These are phyloP conservation scores for Pseudocohnilembus persalinus DNA, from an alignment of 169 alveolate genomes.

Conservation along the genomic window DNA sequence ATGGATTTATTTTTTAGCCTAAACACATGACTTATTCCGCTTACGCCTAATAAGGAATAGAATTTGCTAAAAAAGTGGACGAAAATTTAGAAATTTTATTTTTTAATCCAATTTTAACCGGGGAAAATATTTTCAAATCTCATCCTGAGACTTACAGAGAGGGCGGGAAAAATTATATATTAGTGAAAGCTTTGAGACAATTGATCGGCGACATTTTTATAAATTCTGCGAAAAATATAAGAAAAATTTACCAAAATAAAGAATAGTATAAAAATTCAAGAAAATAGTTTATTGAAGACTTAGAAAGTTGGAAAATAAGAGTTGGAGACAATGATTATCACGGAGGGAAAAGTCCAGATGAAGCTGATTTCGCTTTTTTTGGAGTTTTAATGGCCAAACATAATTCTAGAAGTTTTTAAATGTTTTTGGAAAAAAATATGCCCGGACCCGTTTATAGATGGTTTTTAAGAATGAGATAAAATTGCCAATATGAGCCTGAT, in stretches of 20 bases:
- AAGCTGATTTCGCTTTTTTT: constrained; percentile 54
- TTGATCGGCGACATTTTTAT: not conserved
- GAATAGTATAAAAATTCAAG: constrained; percentile 8
- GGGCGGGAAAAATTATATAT: constrained; percentile 1
- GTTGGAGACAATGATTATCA: constrained; percentile 41
- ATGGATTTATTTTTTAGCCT: not conserved
- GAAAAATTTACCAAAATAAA: not conserved
- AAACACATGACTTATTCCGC: constrained; percentile 23
- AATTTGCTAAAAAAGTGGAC: constrained; percentile 7
- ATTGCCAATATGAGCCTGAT: constrained; percentile 28
- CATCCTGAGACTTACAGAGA: constrained; percentile 8
- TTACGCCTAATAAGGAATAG: constrained; percentile 14
- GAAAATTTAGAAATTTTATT: constrained; percentile 9
- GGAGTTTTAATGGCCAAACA: constrained; percentile 22
- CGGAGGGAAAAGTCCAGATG: constrained; percentile 58
- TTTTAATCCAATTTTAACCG: constrained; percentile 7
- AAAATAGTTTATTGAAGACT: not conserved
- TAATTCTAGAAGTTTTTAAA: constrained; percentile 15
- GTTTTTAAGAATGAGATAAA: constrained; percentile 21
- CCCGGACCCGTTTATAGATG: constrained; percentile 13
- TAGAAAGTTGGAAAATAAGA: constrained; percentile 42
- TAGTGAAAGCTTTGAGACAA: not conserved
- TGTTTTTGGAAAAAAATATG: constrained; percentile 8
- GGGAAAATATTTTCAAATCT: constrained; percentile 10
- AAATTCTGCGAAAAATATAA: not conserved